A percentile compares a stretch with the other conserved stretches of the same genome.
phyloP scores from a whole-genome alignment of 2,329 filamentous ascomycete genomes.

The Fusarium longipes region DNA sequence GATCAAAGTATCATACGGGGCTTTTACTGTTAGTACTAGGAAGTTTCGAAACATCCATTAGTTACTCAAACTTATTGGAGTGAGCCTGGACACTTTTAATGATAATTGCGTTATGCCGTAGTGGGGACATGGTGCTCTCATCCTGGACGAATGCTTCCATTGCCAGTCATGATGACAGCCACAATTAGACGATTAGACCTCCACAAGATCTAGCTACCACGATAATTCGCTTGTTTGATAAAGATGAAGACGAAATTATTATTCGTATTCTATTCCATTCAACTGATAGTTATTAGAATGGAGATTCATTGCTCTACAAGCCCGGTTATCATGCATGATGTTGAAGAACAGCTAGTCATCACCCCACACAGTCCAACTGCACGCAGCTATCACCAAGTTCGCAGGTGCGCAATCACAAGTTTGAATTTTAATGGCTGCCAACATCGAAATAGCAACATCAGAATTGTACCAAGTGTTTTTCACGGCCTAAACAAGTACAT shows the following conservation, averaged over 20 bases:
- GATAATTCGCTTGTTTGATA: background rate
- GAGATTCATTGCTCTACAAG: background rate
- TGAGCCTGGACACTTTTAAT: background rate
- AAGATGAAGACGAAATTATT: too few relatives aligned
- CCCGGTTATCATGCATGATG: background rate
- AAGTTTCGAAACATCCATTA: background rate
- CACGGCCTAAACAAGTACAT: background rate
- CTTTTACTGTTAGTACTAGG: background rate
- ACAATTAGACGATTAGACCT: background rate
- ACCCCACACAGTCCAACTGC: constrained; percentile 25
- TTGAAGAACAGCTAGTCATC: background rate
- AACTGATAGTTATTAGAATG: background rate
- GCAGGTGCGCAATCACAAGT: constrained; percentile 16
- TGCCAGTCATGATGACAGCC: background rate
- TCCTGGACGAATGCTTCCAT: too few relatives aligned
- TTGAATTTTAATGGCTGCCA: constrained; percentile 42
- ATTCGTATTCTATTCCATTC: background rate
- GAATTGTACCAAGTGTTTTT: background rate
- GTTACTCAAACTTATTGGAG: background rate
- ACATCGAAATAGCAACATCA: constrained; percentile 1
- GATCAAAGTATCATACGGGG: background rate
- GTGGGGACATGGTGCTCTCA: background rate
- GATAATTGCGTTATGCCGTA: background rate
- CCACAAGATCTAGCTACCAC: background rate
- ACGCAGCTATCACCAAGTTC: constrained; percentile 10